Conservation (phyloP, 805 yeast genomes). For the Zygosaccharomyces gambellarensis region DNA sequence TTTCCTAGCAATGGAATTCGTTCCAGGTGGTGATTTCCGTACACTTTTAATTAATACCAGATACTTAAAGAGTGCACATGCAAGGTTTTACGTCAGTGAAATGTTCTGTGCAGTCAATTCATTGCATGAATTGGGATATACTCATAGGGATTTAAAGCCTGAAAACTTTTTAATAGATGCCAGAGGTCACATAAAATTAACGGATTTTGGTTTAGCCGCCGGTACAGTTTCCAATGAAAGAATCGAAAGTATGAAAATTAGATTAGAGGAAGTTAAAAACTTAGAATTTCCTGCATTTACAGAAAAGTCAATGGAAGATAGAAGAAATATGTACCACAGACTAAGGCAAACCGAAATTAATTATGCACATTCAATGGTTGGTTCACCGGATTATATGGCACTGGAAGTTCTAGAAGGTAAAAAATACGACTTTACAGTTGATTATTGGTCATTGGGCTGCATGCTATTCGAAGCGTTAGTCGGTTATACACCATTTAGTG, state of each 20-base stretch:
- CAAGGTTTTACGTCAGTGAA: constrained; percentile 89
- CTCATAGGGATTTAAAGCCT: constrained; percentile 95
- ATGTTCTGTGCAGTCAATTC: constrained; percentile 96
- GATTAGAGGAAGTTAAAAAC: constrained; percentile 67
- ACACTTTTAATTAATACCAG: constrained; percentile 92
- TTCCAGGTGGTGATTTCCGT: constrained; percentile 99
- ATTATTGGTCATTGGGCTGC: constrained; percentile 98
- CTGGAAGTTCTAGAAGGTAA: constrained; percentile 93
- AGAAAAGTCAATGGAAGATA: constrained; percentile 74
- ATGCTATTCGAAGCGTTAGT: constrained; percentile 93
- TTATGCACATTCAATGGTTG: constrained; percentile 92
- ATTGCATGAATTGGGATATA: constrained; percentile 88
- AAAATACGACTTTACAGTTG: constrained; percentile 91
- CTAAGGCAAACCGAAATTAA: constrained; percentile 69
- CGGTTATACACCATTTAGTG: constrained; percentile 97
- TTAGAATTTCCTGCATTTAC: constrained; percentile 58
- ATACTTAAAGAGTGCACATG: constrained; percentile 87
- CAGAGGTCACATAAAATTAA: constrained; percentile 85
- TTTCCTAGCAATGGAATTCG: constrained; percentile 96
- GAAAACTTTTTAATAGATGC: constrained; percentile 88
- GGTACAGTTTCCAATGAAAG: constrained; percentile 91
- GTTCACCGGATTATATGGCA: constrained; percentile 99
- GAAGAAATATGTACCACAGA: constrained; percentile 82
- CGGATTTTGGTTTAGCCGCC: constrained; percentile 96
- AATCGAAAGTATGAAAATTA: constrained; percentile 83